These are phyloP conservation scores for Cercospora berteroae DNA, from an alignment of 2,329 filamentous ascomycete species.

Conservation along the genomic window DNA sequence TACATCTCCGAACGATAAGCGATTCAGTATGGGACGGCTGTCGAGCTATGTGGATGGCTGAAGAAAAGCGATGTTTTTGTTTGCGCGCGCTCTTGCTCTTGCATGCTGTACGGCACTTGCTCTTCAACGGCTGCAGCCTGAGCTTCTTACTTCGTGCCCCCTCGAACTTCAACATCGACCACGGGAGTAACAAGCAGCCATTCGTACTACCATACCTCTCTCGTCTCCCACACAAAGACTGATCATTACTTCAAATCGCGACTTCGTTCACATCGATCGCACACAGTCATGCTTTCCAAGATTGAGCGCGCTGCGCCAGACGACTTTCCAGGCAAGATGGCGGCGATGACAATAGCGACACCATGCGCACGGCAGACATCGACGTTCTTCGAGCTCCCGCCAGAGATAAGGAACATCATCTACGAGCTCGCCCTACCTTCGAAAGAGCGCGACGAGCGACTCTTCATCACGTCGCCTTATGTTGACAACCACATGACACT, in stretches of 20 bases:
- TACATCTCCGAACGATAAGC: conserved; percentile 16
- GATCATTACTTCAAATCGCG: background rate
- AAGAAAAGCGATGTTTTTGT: background rate
- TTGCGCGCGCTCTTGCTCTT: background rate
- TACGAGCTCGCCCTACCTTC: conserved; percentile 17
- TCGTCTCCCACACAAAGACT: background rate
- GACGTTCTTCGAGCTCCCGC: conserved; percentile 14
- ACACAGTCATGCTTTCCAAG: background rate
- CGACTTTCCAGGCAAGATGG: background rate
- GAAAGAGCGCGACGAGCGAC: background rate
- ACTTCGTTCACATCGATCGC: background rate
- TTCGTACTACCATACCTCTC: background rate
- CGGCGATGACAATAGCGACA: background rate
- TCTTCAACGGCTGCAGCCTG: background rate
- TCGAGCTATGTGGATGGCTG: conserved; percentile 32
- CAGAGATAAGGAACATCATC: conserved; percentile 26
- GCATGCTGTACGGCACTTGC: conserved; percentile 2
- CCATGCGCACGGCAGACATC: conserved; percentile 7
- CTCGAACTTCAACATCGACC: background rate
- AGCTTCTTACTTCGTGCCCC: background rate
- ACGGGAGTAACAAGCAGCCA: background rate
- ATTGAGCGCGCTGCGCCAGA: background rate
- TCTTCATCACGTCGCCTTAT: background rate
- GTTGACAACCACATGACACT: background rate
- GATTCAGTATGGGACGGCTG: conserved; percentile 31